phyloP scores from a whole-genome alignment of 2,329 filamentous ascomycete genomes.

The Byssothecium circinans region DNA sequence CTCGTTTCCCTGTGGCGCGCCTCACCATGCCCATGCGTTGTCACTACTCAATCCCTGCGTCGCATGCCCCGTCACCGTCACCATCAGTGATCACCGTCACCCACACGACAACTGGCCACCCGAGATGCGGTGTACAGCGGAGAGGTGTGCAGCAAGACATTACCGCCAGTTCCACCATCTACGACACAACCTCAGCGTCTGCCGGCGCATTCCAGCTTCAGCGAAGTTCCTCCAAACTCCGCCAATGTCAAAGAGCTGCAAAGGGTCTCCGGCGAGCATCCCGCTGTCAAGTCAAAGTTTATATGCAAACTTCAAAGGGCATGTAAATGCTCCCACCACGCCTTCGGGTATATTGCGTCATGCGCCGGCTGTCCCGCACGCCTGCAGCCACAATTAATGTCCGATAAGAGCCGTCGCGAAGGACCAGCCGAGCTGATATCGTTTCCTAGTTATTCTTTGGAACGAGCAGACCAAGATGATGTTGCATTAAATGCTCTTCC shows the following conservation, averaged over 20 bases:
- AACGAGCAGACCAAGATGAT: no score
- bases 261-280: no score
- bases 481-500: no score
- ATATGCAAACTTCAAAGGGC: neutral
- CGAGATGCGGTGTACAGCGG: neutral
- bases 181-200: no score
- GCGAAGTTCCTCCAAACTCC: no score
- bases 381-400: neutral
- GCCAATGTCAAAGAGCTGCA: no score
- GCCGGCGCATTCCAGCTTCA: no score
- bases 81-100: no score
- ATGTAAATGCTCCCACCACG: neutral
- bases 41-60: neutral
- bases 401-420: no score
- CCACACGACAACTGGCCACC: neutral
- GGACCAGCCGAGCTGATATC: no score
- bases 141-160: neutral
- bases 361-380: conserved; percentile 4
- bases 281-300: neutral
- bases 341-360: conserved; percentile 6
- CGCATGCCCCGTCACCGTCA: no score
- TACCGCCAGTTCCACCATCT: neutral
- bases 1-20: neutral
- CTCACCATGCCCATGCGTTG: neutral
- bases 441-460: no score